These are phyloP conservation scores for Neopestalotiopsis rosae DNA, from an alignment of 2,329 filamentous ascomycete species.

Conservation along the genomic window DNA sequence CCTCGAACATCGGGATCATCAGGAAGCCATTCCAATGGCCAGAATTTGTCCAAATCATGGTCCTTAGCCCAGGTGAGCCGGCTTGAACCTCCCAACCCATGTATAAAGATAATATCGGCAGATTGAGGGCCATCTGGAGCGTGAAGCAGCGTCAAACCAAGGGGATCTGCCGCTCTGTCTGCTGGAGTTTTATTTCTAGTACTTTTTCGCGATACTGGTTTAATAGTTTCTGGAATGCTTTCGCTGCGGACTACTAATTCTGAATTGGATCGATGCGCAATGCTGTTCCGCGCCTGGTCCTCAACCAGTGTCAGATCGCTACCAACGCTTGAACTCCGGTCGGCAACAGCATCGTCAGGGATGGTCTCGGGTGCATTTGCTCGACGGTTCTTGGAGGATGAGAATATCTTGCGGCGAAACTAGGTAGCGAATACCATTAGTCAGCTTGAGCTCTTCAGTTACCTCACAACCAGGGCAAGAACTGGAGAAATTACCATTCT, in stretches of 20 bases:
- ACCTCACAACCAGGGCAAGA: not conserved
- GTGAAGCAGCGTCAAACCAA: slow-evolving; percentile 5
- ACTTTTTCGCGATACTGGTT: not conserved
- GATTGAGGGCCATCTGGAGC: not conserved
- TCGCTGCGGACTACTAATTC: not conserved
- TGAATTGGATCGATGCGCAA: not conserved
- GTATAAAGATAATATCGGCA: slow-evolving; percentile 16
- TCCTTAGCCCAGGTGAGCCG: slow-evolving; percentile 22
- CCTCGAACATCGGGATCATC: slow-evolving; percentile 5
- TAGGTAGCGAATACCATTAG: not conserved
- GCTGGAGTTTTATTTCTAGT: not conserved
- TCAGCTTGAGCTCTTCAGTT: not conserved
- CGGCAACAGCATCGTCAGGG: not conserved
- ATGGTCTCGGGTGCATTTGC: not conserved
- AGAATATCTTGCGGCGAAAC: slow-evolving; percentile 6
- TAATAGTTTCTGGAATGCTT: not conserved
- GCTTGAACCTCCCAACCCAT: slow-evolving; percentile 16
- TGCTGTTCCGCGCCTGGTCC: not conserved
- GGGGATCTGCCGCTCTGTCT: slow-evolving; percentile 3
- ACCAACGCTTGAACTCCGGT: not conserved
- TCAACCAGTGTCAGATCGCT: not conserved
- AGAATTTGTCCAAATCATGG: slow-evolving; percentile 20
- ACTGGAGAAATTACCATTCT: not conserved
- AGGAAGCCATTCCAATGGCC: slow-evolving; percentile 21
- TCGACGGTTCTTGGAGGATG: not conserved